These are phyloP conservation scores for Lasiosphaeria ovina DNA, from an alignment of 495 filamentous ascomycete species.

Conservation along the genomic window DNA sequence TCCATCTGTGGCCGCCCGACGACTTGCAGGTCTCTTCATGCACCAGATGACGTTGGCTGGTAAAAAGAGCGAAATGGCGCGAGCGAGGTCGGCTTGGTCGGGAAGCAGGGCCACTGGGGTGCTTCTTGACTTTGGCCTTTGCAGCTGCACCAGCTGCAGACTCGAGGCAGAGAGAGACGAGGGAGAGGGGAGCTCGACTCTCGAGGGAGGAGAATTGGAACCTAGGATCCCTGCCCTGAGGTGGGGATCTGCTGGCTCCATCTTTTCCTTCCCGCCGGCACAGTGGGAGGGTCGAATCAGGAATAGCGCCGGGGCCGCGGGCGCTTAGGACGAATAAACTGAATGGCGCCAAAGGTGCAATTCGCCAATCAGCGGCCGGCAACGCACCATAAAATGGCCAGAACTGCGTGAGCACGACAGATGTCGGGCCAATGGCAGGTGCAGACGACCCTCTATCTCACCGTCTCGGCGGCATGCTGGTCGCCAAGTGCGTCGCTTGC, in stretches of 20 bases:
- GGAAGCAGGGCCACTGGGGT: no score
- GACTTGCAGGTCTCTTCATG: no score
- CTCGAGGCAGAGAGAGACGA: no score
- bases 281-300: slow-evolving; percentile 10
- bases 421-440: slow-evolving; percentile 30
- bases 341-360: slow-evolving; percentile 5
- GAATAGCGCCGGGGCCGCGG: slow-evolving; percentile 25
- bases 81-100: no score
- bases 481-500: slow-evolving; percentile 12
- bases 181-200: no score
- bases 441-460: slow-evolving; percentile 19
- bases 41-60: no score
- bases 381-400: slow-evolving; percentile 13
- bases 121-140: no score
- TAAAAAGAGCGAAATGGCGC: no score
- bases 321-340: slow-evolving; percentile 34
- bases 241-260: neutral
- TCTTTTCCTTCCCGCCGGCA: slow-evolving; percentile 3
- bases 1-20: no score
- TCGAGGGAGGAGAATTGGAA: no score
- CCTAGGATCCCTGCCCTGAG: neutral
- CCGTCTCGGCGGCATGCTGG: slow-evolving; percentile 9
- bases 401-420: slow-evolving; percentile 27
- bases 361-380: slow-evolving; percentile 26
- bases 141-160: no score